Conservation (phyloP, 2,329 filamentous ascomycete species). For the Pseudonectria foliicola region DNA sequence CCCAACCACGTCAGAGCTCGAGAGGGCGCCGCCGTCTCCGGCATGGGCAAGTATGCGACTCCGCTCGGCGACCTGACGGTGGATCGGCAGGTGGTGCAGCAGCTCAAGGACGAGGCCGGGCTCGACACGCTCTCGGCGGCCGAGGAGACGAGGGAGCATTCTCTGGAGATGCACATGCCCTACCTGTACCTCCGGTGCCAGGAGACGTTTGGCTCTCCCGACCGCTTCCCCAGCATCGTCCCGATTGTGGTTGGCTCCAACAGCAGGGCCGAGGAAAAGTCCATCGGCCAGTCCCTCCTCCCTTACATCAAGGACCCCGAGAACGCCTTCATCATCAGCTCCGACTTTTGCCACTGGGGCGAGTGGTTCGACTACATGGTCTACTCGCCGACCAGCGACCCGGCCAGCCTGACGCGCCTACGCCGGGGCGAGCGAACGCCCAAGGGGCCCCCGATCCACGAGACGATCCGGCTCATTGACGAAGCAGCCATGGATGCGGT, state of each 20-base stretch:
- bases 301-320: slow-evolving; percentile 68
- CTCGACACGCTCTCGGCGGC: slow-evolving; percentile 51
- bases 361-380: slow-evolving; percentile 71
- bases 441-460: slow-evolving; percentile 56
- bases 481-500: slow-evolving; percentile 78
- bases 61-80: slow-evolving; percentile 65
- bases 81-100: slow-evolving; percentile 48
- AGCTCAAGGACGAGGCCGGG: slow-evolving; percentile 34
- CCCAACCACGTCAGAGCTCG: slow-evolving; percentile 88
- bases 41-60: slow-evolving; percentile 63
- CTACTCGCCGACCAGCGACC: slow-evolving; percentile 47
- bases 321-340: slow-evolving; percentile 82
- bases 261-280: slow-evolving; percentile 53
- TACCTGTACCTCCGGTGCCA: slow-evolving; percentile 77
- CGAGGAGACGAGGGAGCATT: slow-evolving; percentile 79
- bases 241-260: slow-evolving; percentile 83
- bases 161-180: slow-evolving; percentile 91
- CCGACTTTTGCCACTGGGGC: slow-evolving; percentile 98
- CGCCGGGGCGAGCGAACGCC: slow-evolving; percentile 26
- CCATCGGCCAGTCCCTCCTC: slow-evolving; percentile 62
- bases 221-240: slow-evolving; percentile 65
- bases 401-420: slow-evolving; percentile 34
- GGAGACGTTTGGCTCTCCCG: slow-evolving; percentile 39
- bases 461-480: slow-evolving; percentile 77
- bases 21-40: slow-evolving; percentile 66